phyloP scores from a whole-genome alignment of 257 asterid species.

The Nicotiana tomentosiformis region DNA sequence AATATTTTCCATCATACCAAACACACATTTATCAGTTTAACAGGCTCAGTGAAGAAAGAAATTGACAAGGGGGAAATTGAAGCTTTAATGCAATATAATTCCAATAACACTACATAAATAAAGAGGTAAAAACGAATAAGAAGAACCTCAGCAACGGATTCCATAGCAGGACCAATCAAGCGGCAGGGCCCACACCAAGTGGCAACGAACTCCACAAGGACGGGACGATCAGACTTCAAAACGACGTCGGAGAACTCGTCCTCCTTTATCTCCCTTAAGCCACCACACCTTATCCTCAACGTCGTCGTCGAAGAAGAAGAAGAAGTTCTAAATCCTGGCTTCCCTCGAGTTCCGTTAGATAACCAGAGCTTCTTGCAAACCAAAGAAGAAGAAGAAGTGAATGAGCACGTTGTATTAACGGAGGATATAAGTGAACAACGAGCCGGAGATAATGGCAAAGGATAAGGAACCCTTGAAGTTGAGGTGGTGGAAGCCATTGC shows the following conservation, averaged over 20 bases:
- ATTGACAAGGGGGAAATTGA: not conserved
- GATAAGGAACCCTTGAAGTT: not conserved
- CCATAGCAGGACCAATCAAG: conserved; percentile 66
- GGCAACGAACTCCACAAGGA: conserved; percentile 84
- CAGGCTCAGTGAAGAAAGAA: not conserved
- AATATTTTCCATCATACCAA: not conserved
- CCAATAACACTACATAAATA: not conserved
- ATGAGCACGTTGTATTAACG: not conserved
- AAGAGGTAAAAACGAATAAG: not conserved
- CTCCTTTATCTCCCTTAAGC: conserved; percentile 47
- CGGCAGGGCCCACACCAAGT: conserved; percentile 97
- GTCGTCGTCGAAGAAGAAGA: not conserved
- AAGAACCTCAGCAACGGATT: conserved; percentile 60
- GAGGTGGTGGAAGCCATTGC: not conserved
- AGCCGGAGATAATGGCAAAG: not conserved
- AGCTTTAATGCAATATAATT: not conserved
- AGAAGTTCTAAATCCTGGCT: not conserved
- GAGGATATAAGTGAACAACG: not conserved
- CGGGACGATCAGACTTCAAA: conserved; percentile 69
- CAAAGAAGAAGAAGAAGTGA: not conserved
- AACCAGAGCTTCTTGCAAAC: not conserved
- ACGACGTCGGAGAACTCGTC: conserved; percentile 56
- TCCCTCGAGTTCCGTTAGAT: not conserved
- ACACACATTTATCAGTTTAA: not conserved
- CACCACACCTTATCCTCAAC: conserved; percentile 33